These are phyloP conservation scores for Leishmania amazonensis DNA, from an alignment of 208 protist species.

Conservation along the genomic window DNA sequence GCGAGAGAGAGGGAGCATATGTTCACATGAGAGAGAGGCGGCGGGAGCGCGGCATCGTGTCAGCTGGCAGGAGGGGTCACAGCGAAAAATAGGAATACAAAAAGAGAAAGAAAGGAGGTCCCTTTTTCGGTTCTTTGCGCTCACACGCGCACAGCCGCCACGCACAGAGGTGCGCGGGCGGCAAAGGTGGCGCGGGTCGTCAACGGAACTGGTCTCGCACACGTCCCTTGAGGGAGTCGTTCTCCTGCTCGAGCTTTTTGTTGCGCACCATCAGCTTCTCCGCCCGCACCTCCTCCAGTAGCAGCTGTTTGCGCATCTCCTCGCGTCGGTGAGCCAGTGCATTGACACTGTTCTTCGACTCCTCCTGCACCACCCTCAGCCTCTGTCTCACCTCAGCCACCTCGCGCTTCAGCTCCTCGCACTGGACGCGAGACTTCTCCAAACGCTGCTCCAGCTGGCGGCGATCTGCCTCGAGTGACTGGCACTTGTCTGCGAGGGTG, in stretches of 20 bases:
- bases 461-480: conserved; percentile 54
- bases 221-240: conserved; percentile 50
- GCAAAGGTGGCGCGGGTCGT: background rate
- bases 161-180: background rate
- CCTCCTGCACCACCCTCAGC: conserved; percentile 48
- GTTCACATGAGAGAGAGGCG: background rate
- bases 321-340: conserved; percentile 68
- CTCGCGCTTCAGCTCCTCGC: conserved; percentile 50
- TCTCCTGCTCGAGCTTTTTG: conserved; percentile 65
- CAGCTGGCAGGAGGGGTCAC: background rate
- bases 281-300: conserved; percentile 73
- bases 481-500: conserved; percentile 52
- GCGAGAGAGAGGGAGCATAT: background rate
- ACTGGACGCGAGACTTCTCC: conserved; percentile 39
- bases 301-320: conserved; percentile 77
- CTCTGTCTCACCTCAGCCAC: conserved; percentile 52
- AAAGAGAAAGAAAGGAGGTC: background rate
- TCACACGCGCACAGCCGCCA: background rate
- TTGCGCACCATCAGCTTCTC: conserved; percentile 76
- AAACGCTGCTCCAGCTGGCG: conserved; percentile 46
- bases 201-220: conserved; percentile 23
- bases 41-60: background rate
- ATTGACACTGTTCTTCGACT: conserved; percentile 42
- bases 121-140: background rate
- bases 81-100: too few species aligned